Conservation (phyloP, 2,329 filamentous ascomycete genomes). For the Aspergillus aculeatus region DNA sequence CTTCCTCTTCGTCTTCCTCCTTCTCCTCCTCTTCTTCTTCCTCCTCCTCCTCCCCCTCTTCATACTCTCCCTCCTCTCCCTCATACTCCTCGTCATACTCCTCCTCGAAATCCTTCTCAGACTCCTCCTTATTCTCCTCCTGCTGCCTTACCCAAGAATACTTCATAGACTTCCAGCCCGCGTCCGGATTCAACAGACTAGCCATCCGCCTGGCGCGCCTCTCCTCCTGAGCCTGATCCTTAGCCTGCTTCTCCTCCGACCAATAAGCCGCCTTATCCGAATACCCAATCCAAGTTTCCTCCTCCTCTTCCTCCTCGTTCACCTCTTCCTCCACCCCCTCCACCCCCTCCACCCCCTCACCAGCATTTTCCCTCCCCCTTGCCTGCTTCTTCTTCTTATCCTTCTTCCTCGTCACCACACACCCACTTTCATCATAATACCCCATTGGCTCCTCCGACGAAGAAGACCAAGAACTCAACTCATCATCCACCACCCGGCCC, state of each 20-base stretch:
- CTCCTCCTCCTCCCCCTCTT: background rate
- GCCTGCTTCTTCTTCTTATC: conserved; percentile 5
- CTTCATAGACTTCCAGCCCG: background rate
- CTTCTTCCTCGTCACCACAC: background rate
- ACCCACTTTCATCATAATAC: background rate
- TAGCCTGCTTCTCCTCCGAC: background rate
- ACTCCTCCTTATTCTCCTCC: background rate
- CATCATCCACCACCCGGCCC: background rate
- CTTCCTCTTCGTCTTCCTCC: background rate
- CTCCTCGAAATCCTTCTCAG: background rate
- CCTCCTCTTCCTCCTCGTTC: background rate
- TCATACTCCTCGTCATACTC: background rate
- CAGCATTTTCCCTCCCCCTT: background rate
- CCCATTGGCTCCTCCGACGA: background rate
- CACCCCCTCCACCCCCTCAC: background rate
- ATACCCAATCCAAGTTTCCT: background rate
- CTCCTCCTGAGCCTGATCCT: background rate
- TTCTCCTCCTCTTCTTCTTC: background rate
- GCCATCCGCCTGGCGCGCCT: conserved; percentile 3
- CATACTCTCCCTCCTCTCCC: background rate
- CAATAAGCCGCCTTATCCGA: background rate
- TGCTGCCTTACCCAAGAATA: background rate
- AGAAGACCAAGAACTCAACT: background rate
- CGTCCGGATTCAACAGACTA: background rate
- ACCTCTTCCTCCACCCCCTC: background rate